Evolutionary conservation across 1,139 yeast species (phyloP), one percentile per base, ranked within the genome.

Genomic region (Torulaspora pretoriensis): DNA sequence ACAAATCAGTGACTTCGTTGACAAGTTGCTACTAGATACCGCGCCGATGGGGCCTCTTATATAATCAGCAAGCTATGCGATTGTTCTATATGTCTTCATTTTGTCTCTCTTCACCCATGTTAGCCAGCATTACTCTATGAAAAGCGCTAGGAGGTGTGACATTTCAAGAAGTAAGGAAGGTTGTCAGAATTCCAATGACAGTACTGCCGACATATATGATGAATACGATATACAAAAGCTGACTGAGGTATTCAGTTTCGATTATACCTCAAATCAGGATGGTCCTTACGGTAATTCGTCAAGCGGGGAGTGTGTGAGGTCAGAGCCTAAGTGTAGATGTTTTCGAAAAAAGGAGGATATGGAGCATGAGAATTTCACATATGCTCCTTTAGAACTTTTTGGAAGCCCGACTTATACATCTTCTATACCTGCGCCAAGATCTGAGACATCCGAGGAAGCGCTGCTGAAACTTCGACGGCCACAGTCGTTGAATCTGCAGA

Each of bases 351-450:
- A 35, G 22, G 14, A 32, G 6, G 38, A 34, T 14, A 12, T 26
- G 2, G 25, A 34, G 4, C 16, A 33, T 8, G 46, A 43, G 19
- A 34, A 14, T 14, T 43, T 28, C 14, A 19, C 30, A 10, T 43
- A 43, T 25, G 40, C 29, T n/a, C 46, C 46, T 2, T 30, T 43
- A 37, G 46, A 43, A 25, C 10, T 33, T 10, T 22, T 43, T 10
- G 13, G 36, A 12, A 43, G 40, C 36, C 34, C 40, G 31, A 13
- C 34, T 3, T 43, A 31, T 23, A 42, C 46, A 29, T 16, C 39
- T 9, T 38, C 47, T 31, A 29, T 46, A 29, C 47, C 47, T 9
- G 47, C 49, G 8, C 49, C 49, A 5, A 43, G 45, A 16, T 37
- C 49, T 9, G 49, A 46, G 44, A 46, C 5, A 46, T 46, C 10